Evolutionary conservation across 495 filamentous ascomycete genomes (phyloP).

Genomic region (Staphylotrichum tortipilum): DNA sequence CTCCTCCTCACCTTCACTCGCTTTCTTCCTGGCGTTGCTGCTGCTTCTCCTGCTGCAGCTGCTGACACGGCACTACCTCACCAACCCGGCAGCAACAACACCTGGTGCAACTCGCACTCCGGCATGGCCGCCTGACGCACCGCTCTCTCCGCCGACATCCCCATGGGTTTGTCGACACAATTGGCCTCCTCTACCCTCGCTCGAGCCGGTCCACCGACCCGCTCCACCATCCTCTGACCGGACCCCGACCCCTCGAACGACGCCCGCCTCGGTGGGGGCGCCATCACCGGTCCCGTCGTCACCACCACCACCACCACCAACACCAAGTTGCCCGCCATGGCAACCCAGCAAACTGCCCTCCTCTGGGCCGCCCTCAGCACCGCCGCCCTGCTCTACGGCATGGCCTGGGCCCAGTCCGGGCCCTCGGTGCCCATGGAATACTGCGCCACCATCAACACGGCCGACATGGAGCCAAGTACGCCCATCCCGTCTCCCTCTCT

Average conservation of each 20-base stretch:
- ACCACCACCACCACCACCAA: not conserved
- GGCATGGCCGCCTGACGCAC: conserved; percentile 4
- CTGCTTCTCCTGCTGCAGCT: too few species aligned
- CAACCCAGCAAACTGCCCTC: conserved; percentile 11
- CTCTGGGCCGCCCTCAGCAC: conserved; percentile 15
- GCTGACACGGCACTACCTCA: too few species aligned
- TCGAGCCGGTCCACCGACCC: not conserved
- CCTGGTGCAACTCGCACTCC: not conserved
- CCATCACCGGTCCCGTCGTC: not conserved
- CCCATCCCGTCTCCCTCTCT: not conserved
- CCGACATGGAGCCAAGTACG: conserved; percentile 27
- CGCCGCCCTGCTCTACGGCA: conserved; percentile 9
- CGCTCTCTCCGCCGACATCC: not conserved
- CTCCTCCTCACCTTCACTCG: too few species aligned
- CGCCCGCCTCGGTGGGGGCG: not conserved
- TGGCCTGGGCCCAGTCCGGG: conserved; percentile 1
- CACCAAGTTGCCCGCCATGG: conserved; percentile 12
- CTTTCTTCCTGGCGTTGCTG: too few species aligned
- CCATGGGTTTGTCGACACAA: not conserved
- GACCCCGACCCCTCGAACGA: not conserved
- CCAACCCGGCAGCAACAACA: too few species aligned
- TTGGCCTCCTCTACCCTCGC: not conserved
- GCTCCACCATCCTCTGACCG: not conserved
- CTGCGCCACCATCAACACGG: conserved; percentile 37
- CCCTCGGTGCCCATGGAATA: conserved; percentile 30